These are phyloP conservation scores for Neckera pumila DNA, from an alignment of 225 moss, liverwort and hornwort species.

Conservation along the genomic window DNA sequence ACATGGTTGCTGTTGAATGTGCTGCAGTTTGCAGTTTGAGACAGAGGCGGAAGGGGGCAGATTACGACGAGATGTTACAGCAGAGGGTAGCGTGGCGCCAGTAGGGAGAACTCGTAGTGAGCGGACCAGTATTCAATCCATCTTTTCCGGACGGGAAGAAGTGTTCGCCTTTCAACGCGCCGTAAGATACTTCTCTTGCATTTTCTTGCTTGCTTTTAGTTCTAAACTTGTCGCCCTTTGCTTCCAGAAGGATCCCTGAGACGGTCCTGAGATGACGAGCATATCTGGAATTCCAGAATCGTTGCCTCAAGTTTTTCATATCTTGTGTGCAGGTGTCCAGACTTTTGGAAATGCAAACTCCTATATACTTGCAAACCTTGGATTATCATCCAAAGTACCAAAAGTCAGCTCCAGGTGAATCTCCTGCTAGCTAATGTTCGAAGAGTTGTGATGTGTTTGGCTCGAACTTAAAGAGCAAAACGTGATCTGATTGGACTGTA, in stretches of 20 bases:
- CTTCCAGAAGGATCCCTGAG: neutral
- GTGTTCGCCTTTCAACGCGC: conserved; percentile 77
- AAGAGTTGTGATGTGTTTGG: neutral
- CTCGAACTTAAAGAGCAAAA: neutral
- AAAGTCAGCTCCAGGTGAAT: neutral
- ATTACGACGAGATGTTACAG: conserved; percentile 71
- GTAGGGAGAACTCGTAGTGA: conserved; percentile 45
- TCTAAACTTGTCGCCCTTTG: neutral
- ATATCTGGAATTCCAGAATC: neutral
- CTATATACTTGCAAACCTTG: conserved; percentile 54
- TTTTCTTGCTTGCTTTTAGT: neutral
- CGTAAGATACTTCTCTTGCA: conserved; percentile 18
- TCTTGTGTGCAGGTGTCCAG: conserved; percentile 63
- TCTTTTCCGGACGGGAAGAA: conserved; percentile 85
- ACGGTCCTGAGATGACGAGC: neutral
- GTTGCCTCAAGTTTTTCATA: neutral
- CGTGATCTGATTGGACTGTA: neutral
- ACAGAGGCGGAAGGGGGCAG: conserved; percentile 82
- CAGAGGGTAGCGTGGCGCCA: conserved; percentile 70
- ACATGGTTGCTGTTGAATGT: neutral
- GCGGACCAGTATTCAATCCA: conserved; percentile 45
- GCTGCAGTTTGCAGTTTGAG: conserved; percentile 82
- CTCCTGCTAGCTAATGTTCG: neutral
- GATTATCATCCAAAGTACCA: conserved; percentile 29
- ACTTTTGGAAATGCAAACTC: conserved; percentile 81